Evolutionary conservation across 495 filamentous ascomycete genomes (phyloP).

Genomic region (Penicillium lividum): DNA sequence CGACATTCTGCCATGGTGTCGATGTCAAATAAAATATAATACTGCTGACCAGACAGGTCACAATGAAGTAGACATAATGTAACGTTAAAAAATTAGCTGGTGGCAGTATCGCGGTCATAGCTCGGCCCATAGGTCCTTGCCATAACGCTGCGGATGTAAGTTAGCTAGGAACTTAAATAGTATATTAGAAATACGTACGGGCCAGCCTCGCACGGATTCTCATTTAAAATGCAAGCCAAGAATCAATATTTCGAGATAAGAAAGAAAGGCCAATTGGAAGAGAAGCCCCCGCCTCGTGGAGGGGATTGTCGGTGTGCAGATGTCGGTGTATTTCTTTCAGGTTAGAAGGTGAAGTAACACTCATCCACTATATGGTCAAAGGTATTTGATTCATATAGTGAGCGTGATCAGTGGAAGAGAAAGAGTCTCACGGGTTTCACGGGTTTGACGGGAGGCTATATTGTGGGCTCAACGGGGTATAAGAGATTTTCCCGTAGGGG

Average conservation of each 20-base stretch:
- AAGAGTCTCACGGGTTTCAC: background rate
- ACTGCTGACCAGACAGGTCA: constrained; percentile 61
- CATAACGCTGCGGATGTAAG: constrained; percentile 14
- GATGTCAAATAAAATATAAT: constrained; percentile 74
- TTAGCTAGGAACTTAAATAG: background rate
- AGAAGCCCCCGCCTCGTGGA: background rate
- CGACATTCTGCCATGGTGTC: constrained; percentile 59
- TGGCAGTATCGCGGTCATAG: constrained; percentile 35
- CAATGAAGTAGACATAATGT: constrained; percentile 77
- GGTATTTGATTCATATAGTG: background rate
- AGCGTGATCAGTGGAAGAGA: background rate
- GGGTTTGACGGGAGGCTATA: background rate
- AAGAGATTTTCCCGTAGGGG: background rate
- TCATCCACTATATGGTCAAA: background rate
- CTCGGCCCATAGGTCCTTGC: constrained; percentile 22
- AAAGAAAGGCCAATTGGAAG: background rate
- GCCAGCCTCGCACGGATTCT: background rate
- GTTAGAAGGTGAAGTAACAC: background rate
- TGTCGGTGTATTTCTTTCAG: background rate
- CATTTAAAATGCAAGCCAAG: background rate
- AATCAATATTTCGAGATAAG: background rate
- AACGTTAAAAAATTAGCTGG: constrained; percentile 75
- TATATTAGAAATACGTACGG: background rate
- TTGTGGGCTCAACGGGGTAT: background rate
- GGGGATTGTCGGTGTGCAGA: constrained; percentile 1